Evolutionary conservation across 768 basidiomycete genomes (phyloP).

Genomic region (Boletus subcaerulescens): DNA sequence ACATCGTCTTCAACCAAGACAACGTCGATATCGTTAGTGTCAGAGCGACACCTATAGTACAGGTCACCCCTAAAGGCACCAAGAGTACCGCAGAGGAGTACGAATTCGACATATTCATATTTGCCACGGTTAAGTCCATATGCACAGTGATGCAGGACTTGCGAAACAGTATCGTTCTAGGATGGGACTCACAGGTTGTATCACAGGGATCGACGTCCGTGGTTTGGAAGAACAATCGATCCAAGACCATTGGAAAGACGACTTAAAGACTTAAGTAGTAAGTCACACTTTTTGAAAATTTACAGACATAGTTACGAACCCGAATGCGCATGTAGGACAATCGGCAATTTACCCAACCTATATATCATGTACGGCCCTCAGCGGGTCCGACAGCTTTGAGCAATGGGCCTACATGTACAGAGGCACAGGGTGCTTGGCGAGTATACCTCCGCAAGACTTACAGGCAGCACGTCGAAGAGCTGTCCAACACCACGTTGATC

Average conservation of each 20-base stretch:
- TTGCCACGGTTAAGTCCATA: background rate
- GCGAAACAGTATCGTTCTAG: background rate
- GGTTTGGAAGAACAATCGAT: background rate
- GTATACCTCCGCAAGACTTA: background rate
- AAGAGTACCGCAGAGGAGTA: constrained; percentile 6
- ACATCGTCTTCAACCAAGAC: background rate
- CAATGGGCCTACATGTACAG: background rate
- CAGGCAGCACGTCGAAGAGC: constrained; percentile 4
- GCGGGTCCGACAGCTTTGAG: background rate
- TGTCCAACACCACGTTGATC: constrained; percentile 4
- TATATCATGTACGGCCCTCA: background rate
- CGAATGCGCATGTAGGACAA: background rate
- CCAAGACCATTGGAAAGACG: background rate
- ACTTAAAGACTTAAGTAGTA: background rate
- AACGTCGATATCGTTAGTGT: constrained; percentile 11
- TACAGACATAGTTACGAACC: too few species aligned
- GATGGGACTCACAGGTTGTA: background rate
- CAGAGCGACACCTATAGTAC: constrained; percentile 3
- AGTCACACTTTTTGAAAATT: background rate
- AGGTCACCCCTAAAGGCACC: constrained; percentile 7
- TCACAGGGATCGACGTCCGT: background rate
- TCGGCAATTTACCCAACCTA: background rate
- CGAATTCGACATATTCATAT: constrained; percentile 7
- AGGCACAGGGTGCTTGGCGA: background rate
- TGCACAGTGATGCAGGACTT: background rate